These are phyloP conservation scores for Xylaria sp. DNA, from an alignment of 2,329 filamentous ascomycete species.

Conservation along the genomic window DNA sequence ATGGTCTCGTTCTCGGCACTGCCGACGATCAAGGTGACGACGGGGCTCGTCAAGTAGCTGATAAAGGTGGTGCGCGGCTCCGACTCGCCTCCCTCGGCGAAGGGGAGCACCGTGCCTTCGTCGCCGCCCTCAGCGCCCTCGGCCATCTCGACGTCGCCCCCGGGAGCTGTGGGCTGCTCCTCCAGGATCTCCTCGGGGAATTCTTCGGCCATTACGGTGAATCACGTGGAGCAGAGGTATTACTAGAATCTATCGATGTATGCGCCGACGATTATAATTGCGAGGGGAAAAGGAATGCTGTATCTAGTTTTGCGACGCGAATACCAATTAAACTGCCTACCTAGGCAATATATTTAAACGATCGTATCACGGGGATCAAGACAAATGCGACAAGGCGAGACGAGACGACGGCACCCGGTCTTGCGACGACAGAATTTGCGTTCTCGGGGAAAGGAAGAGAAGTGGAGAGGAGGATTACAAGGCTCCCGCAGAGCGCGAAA, in stretches of 20 bases:
- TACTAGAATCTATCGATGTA: too few species aligned
- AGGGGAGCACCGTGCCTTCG: conserved; percentile 51
- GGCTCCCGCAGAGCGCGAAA: not conserved
- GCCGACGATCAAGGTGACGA: conserved; percentile 75
- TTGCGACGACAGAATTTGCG: not conserved
- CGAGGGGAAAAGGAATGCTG: conserved; percentile 16
- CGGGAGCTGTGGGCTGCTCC: conserved; percentile 47
- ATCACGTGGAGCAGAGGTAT: not conserved
- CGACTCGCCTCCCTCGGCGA: conserved; percentile 52
- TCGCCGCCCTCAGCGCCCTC: conserved; percentile 49
- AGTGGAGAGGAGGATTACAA: not conserved
- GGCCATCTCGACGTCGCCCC: conserved; percentile 49
- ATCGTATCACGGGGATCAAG: not conserved
- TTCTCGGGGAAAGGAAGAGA: not conserved
- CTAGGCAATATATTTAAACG: not conserved
- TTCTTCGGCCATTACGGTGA: conserved; percentile 46
- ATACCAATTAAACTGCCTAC: not conserved
- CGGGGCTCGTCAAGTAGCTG: conserved; percentile 74
- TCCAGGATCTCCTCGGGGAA: conserved; percentile 46
- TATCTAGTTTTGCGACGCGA: not conserved
- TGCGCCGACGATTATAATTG: not conserved
- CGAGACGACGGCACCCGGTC: not conserved
- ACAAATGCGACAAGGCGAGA: not conserved
- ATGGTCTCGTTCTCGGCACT: conserved; percentile 67
- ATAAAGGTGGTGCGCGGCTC: conserved; percentile 60